These are phyloP conservation scores for Coemansia sp. DNA, from an alignment of 192 early-diverging fungal genomes.

Conservation along the genomic window DNA sequence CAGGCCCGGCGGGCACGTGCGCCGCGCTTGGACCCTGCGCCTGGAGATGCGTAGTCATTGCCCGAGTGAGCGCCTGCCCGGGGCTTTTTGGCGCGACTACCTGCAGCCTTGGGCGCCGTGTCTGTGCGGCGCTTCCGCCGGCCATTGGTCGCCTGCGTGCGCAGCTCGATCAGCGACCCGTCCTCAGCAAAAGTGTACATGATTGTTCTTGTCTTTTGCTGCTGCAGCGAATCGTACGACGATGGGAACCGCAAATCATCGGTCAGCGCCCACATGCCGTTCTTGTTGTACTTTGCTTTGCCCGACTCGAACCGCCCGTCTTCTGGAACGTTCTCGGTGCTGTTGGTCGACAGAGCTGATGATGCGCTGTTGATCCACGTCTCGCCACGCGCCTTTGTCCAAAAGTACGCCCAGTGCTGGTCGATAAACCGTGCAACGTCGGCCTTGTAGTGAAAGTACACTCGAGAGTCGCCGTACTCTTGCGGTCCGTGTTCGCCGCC, in stretches of 20 bases:
- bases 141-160: slow-evolving; percentile 34
- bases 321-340: slow-evolving; percentile 56
- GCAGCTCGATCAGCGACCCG: slow-evolving; percentile 51
- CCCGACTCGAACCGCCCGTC: slow-evolving; percentile 59
- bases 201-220: slow-evolving; percentile 53
- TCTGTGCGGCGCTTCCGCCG: slow-evolving; percentile 49
- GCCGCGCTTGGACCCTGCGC: slow-evolving; percentile 24
- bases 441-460: slow-evolving; percentile 60
- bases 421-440: slow-evolving; percentile 69
- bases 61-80: slow-evolving; percentile 9
- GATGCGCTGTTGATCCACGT: slow-evolving; percentile 68
- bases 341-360: slow-evolving; percentile 59
- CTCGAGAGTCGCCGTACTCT: slow-evolving; percentile 51
- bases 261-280: slow-evolving; percentile 58
- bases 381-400: slow-evolving; percentile 60
- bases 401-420: slow-evolving; percentile 66
- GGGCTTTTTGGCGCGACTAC: slow-evolving; percentile 34
- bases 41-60: slow-evolving; percentile 1
- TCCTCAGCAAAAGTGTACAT: slow-evolving; percentile 56
- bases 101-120: slow-evolving; percentile 10
- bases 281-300: slow-evolving; percentile 58
- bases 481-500: slow-evolving; percentile 55
- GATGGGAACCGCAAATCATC: slow-evolving; percentile 53
- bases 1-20: slow-evolving; percentile 40
- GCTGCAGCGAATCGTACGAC: slow-evolving; percentile 56